Conservation (phyloP, 2,329 filamentous ascomycete genomes). For the Alternaria infectoria region DNA sequence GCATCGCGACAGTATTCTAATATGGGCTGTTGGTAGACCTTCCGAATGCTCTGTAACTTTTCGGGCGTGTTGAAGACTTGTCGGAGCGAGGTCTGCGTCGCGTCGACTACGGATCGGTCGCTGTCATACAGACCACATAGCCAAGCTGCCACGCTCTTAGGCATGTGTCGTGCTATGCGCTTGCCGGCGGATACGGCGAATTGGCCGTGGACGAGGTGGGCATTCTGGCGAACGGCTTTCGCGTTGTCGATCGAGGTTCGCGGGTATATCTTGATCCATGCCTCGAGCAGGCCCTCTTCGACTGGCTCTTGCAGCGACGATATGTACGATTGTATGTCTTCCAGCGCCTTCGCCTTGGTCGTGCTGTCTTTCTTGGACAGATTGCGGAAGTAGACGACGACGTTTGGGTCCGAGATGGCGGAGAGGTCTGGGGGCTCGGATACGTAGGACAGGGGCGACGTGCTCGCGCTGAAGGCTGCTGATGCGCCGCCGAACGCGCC, state of each 20-base stretch:
- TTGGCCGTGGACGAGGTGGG: conserved; percentile 75
- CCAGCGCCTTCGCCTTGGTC: conserved; percentile 88
- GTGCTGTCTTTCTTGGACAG: conserved; percentile 90
- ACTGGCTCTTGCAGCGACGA: conserved; percentile 66
- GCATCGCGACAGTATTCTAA: conserved; percentile 82
- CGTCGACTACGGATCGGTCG: conserved; percentile 75
- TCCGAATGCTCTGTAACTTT: conserved; percentile 79
- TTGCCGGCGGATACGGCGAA: conserved; percentile 70
- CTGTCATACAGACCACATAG: conserved; percentile 86
- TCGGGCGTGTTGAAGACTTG: conserved; percentile 80
- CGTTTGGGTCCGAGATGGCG: conserved; percentile 76
- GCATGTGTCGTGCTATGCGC: conserved; percentile 80
- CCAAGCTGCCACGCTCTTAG: conserved; percentile 85
- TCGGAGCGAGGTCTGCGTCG: conserved; percentile 78
- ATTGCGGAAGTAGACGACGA: conserved; percentile 92
- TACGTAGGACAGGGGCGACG: conserved; percentile 81
- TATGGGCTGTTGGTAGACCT: conserved; percentile 79
- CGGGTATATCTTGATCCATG: conserved; percentile 89
- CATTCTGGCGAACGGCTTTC: conserved; percentile 83
- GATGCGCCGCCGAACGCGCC: conserved; percentile 51
- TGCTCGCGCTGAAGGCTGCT: conserved; percentile 53
- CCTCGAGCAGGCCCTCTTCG: conserved; percentile 83
- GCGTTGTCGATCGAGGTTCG: conserved; percentile 89
- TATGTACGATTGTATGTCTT: conserved; percentile 76
- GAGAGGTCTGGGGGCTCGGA: conserved; percentile 83